Conservation (phyloP, 2,329 filamentous ascomycete species). For the Fusarium newnesense region DNA sequence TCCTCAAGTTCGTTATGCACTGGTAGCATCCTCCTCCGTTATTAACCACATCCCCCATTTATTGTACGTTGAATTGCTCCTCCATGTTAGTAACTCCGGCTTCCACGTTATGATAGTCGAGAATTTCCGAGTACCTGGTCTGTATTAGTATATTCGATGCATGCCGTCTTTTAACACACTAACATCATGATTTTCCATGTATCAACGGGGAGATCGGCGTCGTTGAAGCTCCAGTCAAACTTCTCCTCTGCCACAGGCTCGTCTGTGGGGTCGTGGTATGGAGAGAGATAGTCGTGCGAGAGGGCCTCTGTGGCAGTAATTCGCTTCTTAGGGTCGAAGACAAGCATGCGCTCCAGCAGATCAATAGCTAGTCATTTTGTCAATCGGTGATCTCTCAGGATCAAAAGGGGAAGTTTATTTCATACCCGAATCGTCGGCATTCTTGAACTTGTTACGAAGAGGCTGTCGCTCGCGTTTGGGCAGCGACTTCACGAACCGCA, state of each 20-base stretch:
- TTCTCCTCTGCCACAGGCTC: slow-evolving; percentile 96
- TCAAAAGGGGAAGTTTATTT: slow-evolving; percentile 8
- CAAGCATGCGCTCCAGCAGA: slow-evolving; percentile 94
- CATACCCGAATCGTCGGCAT: slow-evolving; percentile 86
- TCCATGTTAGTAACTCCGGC: slow-evolving; percentile 54
- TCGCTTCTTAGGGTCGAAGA: slow-evolving; percentile 97
- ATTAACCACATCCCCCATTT: slow-evolving; percentile 49
- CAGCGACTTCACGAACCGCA: slow-evolving; percentile 96
- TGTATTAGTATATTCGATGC: slow-evolving; percentile 13
- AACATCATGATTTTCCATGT: slow-evolving; percentile 99
- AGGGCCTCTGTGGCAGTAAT: slow-evolving; percentile 88
- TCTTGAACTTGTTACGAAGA: slow-evolving; percentile 90
- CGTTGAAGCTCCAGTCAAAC: slow-evolving; percentile 99
- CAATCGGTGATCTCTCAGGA: neutral
- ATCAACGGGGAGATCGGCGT: slow-evolving; percentile 95
- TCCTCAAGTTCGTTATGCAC: slow-evolving; percentile 32
- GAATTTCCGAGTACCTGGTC: slow-evolving; percentile 94
- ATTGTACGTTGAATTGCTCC: slow-evolving; percentile 51
- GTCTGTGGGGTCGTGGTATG: slow-evolving; percentile 97
- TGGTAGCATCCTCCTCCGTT: slow-evolving; percentile 35
- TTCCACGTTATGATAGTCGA: slow-evolving; percentile 97
- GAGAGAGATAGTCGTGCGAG: slow-evolving; percentile 90
- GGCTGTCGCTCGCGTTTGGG: slow-evolving; percentile 94
- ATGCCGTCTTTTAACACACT: slow-evolving; percentile 44
- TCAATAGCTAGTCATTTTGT: slow-evolving; percentile 75